Percentiles rank a stretch among this genome's conserved stretches.
Evolutionary conservation across 768 basidiomycete genomes (phyloP).

Genomic region (Trametes coccinea): DNA sequence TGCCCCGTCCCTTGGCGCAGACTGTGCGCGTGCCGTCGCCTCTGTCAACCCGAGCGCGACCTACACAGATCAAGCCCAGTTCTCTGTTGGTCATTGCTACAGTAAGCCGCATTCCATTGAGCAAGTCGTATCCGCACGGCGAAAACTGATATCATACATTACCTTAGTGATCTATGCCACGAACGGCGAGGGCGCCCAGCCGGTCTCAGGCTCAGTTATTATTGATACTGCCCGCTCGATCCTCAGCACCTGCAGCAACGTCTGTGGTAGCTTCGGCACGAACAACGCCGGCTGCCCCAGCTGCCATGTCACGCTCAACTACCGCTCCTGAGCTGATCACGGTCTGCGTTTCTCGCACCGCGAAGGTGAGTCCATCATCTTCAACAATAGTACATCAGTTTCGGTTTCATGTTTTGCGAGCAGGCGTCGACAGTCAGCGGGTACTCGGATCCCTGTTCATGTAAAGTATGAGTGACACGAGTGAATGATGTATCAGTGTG

Average conservation of each 20-base stretch:
- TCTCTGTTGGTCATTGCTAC: background rate
- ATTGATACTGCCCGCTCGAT: background rate
- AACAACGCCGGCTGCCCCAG: background rate
- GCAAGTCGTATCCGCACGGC: too few relatives aligned
- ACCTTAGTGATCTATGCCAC: background rate
- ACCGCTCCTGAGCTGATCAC: background rate
- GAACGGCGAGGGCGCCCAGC: background rate
- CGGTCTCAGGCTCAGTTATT: background rate
- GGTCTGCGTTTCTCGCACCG: too few relatives aligned
- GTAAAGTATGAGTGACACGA: too few relatives aligned
- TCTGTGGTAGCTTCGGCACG: background rate
- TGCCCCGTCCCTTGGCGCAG: background rate
- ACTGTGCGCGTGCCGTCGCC: background rate
- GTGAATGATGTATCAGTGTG: too few relatives aligned
- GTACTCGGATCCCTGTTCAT: too few relatives aligned
- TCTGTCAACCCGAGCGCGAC: background rate
- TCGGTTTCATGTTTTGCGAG: too few relatives aligned
- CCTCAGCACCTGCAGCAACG: background rate
- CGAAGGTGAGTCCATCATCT: too few relatives aligned
- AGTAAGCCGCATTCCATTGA: background rate
- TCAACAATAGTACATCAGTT: too few relatives aligned
- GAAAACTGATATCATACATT: too few relatives aligned
- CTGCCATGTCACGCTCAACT: background rate
- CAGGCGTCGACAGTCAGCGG: too few relatives aligned
- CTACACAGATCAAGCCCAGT: background rate